A percentile compares a stretch with the other conserved stretches of the same genome.
Evolutionary conservation across 2,329 filamentous ascomycete species (phyloP).

Genomic region (Nothophoma quercina): DNA sequence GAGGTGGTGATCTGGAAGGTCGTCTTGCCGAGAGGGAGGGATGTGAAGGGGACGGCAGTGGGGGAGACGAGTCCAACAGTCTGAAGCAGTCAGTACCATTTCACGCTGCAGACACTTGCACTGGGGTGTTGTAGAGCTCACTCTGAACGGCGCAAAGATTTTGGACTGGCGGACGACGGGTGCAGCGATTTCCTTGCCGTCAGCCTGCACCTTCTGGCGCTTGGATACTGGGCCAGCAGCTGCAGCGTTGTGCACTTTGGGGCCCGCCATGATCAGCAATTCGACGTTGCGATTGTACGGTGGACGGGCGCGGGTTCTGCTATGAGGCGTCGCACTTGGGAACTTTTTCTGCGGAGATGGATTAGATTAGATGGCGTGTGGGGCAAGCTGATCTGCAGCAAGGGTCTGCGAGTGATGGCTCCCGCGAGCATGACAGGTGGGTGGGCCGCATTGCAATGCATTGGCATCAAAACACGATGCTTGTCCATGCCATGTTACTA

Average conservation of each 20-base stretch:
- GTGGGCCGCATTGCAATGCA: too few relatives aligned
- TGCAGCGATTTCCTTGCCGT: conserved; percentile 51
- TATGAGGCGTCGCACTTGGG: background rate
- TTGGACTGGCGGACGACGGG: conserved; percentile 64
- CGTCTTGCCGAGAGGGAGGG: conserved; percentile 86
- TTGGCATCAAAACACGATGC: too few relatives aligned
- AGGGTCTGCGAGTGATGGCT: too few relatives aligned
- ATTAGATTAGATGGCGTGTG: conserved; percentile 11
- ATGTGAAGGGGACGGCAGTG: conserved; percentile 87
- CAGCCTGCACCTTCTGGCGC: conserved; percentile 56
- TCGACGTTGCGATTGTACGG: background rate
- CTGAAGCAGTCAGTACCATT: conserved; percentile 56
- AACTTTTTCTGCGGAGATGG: conserved; percentile 10
- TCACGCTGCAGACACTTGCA: background rate
- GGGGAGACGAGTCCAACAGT: conserved; percentile 94
- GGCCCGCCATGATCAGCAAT: conserved; percentile 54
- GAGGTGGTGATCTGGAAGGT: conserved; percentile 98
- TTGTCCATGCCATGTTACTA: too few relatives aligned
- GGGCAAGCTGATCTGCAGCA: too few relatives aligned
- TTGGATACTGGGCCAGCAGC: conserved; percentile 68
- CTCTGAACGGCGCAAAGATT: conserved; percentile 93
- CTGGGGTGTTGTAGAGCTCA: conserved; percentile 55
- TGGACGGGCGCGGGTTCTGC: background rate
- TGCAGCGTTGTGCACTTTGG: conserved; percentile 56
- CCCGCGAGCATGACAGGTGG: too few relatives aligned